phyloP scores from a whole-genome alignment of 208 protist genomes.

The Kentomonas sorsogonicus region DNA sequence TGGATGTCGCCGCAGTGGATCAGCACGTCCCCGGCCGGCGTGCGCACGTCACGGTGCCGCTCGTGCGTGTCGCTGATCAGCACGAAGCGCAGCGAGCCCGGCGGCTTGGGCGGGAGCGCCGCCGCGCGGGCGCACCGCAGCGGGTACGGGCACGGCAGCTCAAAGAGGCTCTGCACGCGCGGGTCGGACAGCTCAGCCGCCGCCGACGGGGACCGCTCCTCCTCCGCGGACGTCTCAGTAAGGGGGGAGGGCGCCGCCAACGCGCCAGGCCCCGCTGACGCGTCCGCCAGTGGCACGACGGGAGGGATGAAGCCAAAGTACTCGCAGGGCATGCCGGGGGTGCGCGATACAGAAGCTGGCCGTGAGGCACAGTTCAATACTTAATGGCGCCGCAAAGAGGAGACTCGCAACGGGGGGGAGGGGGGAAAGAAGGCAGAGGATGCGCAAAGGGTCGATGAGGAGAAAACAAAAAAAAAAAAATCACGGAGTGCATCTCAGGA shows the following conservation, averaged over 20 bases:
- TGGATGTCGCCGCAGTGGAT: conserved; percentile 67
- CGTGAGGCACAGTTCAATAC: neutral
- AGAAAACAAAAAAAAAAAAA: conserved; percentile 5
- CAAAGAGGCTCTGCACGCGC: too few species aligned
- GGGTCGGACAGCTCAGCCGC: too few species aligned
- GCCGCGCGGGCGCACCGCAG: too few species aligned
- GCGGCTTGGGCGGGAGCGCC: conserved; percentile 20
- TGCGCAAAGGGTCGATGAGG: neutral
- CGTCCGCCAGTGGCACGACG: conserved; percentile 2
- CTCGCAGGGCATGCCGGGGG: too few species aligned
- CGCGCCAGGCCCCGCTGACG: conserved; percentile 18
- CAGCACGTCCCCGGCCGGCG: conserved; percentile 59
- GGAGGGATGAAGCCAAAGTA: conserved; percentile 27
- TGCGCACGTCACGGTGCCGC: conserved; percentile 34
- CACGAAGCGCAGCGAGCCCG: conserved; percentile 39
- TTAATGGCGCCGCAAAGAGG: neutral
- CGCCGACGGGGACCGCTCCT: too few species aligned
- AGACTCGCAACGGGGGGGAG: neutral
- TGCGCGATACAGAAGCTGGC: too few species aligned
- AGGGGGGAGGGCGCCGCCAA: too few species aligned
- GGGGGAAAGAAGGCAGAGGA: neutral
- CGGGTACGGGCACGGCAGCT: too few species aligned
- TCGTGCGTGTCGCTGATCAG: conserved; percentile 75
- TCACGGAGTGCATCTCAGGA: too few species aligned
- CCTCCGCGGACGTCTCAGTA: too few species aligned